Evolutionary conservation across 306 rosid species (phyloP).

Genomic region (Cucurbita ficifolia): DNA sequence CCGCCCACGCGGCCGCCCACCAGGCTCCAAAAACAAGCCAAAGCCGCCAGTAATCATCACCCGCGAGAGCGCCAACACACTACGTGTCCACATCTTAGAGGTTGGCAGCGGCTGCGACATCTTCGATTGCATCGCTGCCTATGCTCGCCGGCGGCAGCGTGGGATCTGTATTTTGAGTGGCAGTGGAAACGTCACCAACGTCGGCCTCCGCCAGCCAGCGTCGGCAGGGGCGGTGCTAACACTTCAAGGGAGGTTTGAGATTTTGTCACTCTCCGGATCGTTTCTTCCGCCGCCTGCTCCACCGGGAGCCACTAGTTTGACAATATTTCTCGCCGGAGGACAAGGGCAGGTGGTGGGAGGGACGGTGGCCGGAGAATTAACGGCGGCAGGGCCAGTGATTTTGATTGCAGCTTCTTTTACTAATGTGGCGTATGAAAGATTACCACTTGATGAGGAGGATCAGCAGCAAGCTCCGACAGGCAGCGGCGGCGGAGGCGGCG

Average conservation of each 20-base stretch:
- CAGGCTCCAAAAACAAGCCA: slow-evolving; percentile 9
- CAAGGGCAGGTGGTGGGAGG: slow-evolving; percentile 14
- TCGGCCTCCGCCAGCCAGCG: slow-evolving; percentile 3
- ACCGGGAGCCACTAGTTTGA: slow-evolving; percentile 8
- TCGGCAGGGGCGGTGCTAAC: slow-evolving; percentile 4
- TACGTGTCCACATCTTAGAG: slow-evolving; percentile 9
- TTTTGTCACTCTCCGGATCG: slow-evolving; percentile 9
- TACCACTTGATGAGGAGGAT: slow-evolving; percentile 12
- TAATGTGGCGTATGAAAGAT: slow-evolving; percentile 12
- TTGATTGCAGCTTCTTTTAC: slow-evolving; percentile 11
- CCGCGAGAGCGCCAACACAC: slow-evolving; percentile 14
- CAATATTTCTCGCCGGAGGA: slow-evolving; percentile 8
- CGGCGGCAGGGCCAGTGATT: slow-evolving; percentile 8
- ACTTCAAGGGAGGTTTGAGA: slow-evolving; percentile 16
- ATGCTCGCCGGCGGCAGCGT: slow-evolving; percentile 10
- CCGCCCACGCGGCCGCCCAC: slow-evolving; percentile 7
- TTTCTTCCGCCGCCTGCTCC: slow-evolving; percentile 12
- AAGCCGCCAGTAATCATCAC: slow-evolving; percentile 9
- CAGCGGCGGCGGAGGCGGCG: not conserved
- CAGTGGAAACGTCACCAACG: slow-evolving; percentile 5
- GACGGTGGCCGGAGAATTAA: slow-evolving; percentile 6
- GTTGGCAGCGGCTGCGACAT: slow-evolving; percentile 6
- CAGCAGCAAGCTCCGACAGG: not conserved
- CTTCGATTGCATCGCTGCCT: not conserved
- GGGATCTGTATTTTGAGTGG: slow-evolving; percentile 16